Base-by-base conservation (phyloP, 306 rosid species). In the Senna siamea region DNA sequence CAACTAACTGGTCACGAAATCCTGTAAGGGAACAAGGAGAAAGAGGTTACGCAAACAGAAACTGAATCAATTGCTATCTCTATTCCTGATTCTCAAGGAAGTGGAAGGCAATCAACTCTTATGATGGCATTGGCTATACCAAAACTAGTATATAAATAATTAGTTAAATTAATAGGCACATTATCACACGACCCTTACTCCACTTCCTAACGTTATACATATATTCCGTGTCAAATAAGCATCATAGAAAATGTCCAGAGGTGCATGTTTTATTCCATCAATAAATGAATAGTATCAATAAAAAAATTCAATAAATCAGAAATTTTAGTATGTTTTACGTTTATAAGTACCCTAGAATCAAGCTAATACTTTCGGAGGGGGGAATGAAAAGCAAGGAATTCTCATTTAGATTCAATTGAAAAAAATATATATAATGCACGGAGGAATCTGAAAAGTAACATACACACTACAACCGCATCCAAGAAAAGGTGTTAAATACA, bases 211-310 rank as follows among this genome's bases (percentile, higher is more conserved):
- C 12, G 26, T 69, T 57, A 15, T 11, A 28, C 6, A 20, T 22
- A 13, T 47, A 35, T 50, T 30, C 30, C 26, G 35, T 32, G 56
- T 41, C 76, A 38, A 65, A 38, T 40, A 22, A 65, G 73, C 26
- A 15, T 43, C 32, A 54, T 9, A 34, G 35, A 68, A 28, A 53
- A 81, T 51, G 57, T 73, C 59, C 23, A 14, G 26, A 12, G 28
- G 23, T 63, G 66, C 19, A 73, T 32, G 53, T 35, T 77, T 73
- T 65, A 22, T 35, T 61, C 70, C 70, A 28, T 67, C 70, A 77
- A 54, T 18, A 52, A 61, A 57, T 12, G 63, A 28, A 13, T 56
- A 26, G 26, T 54, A 19, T 30, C 18, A 66, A 78, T 5, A 14
- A 48, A 30, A 56, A 28, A 59, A 26, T 22, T 67, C 13, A 23